Evolutionary conservation across 208 protist genomes (phyloP).

Genomic region (Trypanosoma rangeli): DNA sequence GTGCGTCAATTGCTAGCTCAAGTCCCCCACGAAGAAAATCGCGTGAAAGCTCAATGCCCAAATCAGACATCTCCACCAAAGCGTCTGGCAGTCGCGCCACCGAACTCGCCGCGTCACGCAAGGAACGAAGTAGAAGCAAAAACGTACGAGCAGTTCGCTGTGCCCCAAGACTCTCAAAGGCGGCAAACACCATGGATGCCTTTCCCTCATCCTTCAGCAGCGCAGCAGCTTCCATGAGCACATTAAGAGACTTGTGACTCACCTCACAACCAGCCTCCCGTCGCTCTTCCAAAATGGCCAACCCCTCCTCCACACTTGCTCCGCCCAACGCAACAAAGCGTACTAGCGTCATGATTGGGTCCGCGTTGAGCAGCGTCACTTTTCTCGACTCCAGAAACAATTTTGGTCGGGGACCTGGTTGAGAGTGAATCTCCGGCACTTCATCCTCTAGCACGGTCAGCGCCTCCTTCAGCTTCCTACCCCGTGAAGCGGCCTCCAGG

Average conservation of each 20-base stretch:
- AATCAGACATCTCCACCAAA: conserved; percentile 33
- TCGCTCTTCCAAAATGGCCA: conserved; percentile 28
- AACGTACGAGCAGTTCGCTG: conserved; percentile 39
- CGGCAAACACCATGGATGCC: conserved; percentile 42
- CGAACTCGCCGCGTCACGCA: conserved; percentile 26
- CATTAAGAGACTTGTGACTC: conserved; percentile 51
- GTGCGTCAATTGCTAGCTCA: conserved; percentile 51
- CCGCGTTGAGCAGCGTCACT: conserved; percentile 49
- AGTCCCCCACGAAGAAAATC: conserved; percentile 53
- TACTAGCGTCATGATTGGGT: conserved; percentile 62
- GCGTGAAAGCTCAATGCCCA: conserved; percentile 19
- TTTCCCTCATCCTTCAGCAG: conserved; percentile 31
- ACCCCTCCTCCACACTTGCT: conserved; percentile 25
- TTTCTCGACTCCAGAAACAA: conserved; percentile 48
- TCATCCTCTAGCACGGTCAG: conserved; percentile 54
- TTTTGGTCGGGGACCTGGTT: conserved; percentile 51
- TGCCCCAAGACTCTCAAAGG: conserved; percentile 37
- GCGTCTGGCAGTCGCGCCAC: conserved; percentile 13
- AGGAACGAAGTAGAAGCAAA: conserved; percentile 43
- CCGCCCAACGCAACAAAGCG: conserved; percentile 27
- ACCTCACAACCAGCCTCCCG: conserved; percentile 24
- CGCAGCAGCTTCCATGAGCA: conserved; percentile 71
- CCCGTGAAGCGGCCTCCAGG: conserved; percentile 45
- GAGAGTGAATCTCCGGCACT: conserved; percentile 32
- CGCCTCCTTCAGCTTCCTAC: conserved; percentile 40